Base-by-base conservation (phyloP, 352 stramenopile genomes). In the Peronospora belbahrii region DNA sequence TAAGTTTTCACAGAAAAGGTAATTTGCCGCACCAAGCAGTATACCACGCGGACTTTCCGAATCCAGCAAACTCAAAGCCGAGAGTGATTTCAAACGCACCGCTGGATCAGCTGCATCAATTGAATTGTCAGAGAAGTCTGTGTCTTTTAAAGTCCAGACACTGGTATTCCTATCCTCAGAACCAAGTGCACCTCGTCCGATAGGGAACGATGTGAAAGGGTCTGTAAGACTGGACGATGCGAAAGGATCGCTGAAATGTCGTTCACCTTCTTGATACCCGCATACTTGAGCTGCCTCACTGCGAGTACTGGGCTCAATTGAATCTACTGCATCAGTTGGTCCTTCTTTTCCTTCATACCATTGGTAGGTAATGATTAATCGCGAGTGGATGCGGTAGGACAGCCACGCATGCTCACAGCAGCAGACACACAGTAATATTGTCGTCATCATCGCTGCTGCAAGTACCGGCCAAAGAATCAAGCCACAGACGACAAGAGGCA, bases 361-460 rank as follows among this genome's bases (percentile, higher is more conserved):
- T 34, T 67, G 49, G 32, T 65, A 72, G 9, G 65, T 79, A 11
- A 45, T 42, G 14, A 75, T 36, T 22, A 79, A 54, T 37, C 74
- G 62, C 20, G 59, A 45, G 28, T 71, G 62, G 44, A 83, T 74
- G 7, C 63, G 65, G 42, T 73, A 70, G 10, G 68, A 69, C 11
- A 83, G 44, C 71, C 71, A 83, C 15, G 65, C 54, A 23, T 74
- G 75, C 44, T 83, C 71, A 47, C 76, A 80, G 30, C 52, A 52
- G 44, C 68, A 68, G 6, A 83, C 32, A 20, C 65, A 74, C 31
- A 71, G 23, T 7, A 70, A 13, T 15, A 62, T 46, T 9, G 53
- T 49, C 0, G 48, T 62, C 11, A 71, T 22, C 23, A 59, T 7
- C 4, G 65, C 49, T 8, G 66, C 41, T 14, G 59, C 47, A 6